Evolutionary conservation across 2,329 filamentous ascomycete species (phyloP).

Genomic region (Aspergillus sp.): DNA sequence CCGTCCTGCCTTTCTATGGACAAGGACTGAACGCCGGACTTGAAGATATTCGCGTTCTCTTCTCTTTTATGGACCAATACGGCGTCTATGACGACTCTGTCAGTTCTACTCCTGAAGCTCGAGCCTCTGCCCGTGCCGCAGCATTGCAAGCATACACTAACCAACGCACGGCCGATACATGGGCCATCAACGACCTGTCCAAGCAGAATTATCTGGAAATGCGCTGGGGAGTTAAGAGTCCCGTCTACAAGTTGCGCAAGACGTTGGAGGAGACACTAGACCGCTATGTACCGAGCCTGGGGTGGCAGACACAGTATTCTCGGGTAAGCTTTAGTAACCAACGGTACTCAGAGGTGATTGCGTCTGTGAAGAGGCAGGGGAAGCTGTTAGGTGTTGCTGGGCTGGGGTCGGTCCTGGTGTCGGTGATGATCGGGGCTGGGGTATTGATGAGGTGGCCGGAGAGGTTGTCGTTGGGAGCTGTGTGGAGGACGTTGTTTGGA

Average conservation of each 20-base stretch:
- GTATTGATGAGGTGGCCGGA: too few relatives aligned
- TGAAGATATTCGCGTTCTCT: conserved; percentile 89
- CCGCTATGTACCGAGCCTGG: conserved; percentile 71
- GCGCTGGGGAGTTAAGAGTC: conserved; percentile 79
- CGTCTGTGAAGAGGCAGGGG: conserved; percentile 69
- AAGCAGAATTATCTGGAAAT: conserved; percentile 93
- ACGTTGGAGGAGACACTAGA: conserved; percentile 81
- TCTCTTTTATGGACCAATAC: conserved; percentile 74
- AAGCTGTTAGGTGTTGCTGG: conserved; percentile 53
- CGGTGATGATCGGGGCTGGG: conserved; percentile 4
- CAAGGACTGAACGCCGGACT: conserved; percentile 97
- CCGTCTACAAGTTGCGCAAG: conserved; percentile 78
- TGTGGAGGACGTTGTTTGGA: too few relatives aligned
- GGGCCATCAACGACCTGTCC: conserved; percentile 90
- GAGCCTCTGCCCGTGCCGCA: conserved; percentile 42
- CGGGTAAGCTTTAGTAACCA: conserved; percentile 93
- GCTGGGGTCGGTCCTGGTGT: conserved; percentile 31
- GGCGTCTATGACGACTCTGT: conserved; percentile 41
- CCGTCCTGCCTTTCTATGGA: conserved; percentile 98
- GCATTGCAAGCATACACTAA: conserved; percentile 74
- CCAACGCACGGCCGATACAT: conserved; percentile 73
- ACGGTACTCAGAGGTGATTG: conserved; percentile 79
- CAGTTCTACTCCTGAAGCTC: conserved; percentile 41
- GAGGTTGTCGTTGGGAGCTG: too few relatives aligned
- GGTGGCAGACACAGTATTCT: conserved; percentile 91